A percentile compares a stretch with the other conserved stretches of the same genome.
phyloP scores from a whole-genome alignment of 2,329 filamentous ascomycete genomes.

The Chaetomium olivaceum region DNA sequence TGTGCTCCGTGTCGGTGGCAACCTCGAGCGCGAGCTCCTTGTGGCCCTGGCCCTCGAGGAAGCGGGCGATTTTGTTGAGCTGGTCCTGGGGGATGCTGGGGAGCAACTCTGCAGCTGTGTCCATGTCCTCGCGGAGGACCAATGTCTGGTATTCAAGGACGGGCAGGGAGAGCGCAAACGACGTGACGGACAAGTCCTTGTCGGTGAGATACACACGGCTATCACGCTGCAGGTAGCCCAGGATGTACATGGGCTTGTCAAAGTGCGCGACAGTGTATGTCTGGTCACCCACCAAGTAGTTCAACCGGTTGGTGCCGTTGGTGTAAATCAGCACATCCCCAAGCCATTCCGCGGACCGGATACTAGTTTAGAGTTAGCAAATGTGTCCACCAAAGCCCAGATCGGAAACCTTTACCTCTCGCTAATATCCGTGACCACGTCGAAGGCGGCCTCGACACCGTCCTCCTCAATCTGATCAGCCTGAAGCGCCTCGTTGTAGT shows the following conservation, averaged over 20 bases:
- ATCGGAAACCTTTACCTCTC: constrained; percentile 62
- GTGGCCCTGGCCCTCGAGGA: constrained; percentile 94
- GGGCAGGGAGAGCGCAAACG: constrained; percentile 84
- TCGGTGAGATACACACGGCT: constrained; percentile 93
- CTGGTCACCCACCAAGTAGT: constrained; percentile 97
- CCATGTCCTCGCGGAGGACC: constrained; percentile 90
- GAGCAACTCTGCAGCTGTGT: constrained; percentile 83
- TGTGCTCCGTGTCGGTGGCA: constrained; percentile 91
- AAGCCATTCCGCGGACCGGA: constrained; percentile 95
- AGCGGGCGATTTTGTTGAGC: constrained; percentile 96
- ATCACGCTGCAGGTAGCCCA: constrained; percentile 93
- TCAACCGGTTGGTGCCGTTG: constrained; percentile 91
- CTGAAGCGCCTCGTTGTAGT: constrained; percentile 81
- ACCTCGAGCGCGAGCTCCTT: constrained; percentile 95
- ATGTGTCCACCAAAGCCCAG: neutral
- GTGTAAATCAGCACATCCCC: constrained; percentile 99
- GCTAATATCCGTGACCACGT: constrained; percentile 92
- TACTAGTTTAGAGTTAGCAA: constrained; percentile 50
- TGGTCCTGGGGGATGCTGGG: constrained; percentile 84
- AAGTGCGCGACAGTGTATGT: constrained; percentile 98
- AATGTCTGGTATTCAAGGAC: constrained; percentile 97
- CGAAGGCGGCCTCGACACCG: constrained; percentile 93
- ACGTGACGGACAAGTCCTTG: constrained; percentile 91
- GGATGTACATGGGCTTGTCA: constrained; percentile 89
- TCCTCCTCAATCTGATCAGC: constrained; percentile 81